phyloP scores from a whole-genome alignment of 1,139 yeast genomes.

The Yamadazyma friedrichii region DNA sequence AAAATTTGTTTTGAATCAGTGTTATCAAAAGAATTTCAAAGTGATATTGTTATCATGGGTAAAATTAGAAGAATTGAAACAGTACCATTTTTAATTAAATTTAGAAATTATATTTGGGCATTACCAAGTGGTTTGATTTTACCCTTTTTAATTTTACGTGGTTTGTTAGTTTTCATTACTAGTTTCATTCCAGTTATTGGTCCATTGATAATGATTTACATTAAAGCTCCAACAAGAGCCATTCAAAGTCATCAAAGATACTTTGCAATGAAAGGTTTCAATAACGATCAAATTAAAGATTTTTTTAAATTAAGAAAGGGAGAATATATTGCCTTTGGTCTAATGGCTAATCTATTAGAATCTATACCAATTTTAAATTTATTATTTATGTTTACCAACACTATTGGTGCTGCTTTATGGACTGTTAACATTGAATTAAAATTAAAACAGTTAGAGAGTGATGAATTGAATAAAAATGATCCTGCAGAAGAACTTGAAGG shows the following conservation, averaged over 20 bases:
- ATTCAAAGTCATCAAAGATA: conserved; percentile 57
- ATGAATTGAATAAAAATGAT: conserved; percentile 7
- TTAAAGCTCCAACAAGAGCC: conserved; percentile 63
- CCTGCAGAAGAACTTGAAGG: conserved; percentile 4
- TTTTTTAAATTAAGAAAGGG: conserved; percentile 29
- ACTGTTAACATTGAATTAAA: conserved; percentile 37
- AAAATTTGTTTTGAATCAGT: conserved; percentile 57
- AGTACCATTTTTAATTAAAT: conserved; percentile 29
- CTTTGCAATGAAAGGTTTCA: conserved; percentile 57
- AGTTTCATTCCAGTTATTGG: conserved; percentile 63
- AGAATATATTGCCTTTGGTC: conserved; percentile 53
- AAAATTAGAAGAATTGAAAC: conserved; percentile 38
- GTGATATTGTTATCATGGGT: conserved; percentile 48
- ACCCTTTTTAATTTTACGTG: conserved; percentile 28
- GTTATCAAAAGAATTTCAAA: conserved; percentile 47
- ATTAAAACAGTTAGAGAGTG: conserved; percentile 4
- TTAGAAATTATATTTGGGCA: conserved; percentile 21
- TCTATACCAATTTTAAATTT: conserved; percentile 59
- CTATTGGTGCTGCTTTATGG: conserved; percentile 76
- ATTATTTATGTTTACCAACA: conserved; percentile 64
- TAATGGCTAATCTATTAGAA: conserved; percentile 57
- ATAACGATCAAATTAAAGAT: conserved; percentile 33
- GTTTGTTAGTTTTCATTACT: conserved; percentile 31
- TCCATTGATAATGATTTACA: conserved; percentile 50
- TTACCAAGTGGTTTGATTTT: conserved; percentile 24